Conservation (phyloP, 805 yeast species). For the Yamadazyma nakazawae region DNA sequence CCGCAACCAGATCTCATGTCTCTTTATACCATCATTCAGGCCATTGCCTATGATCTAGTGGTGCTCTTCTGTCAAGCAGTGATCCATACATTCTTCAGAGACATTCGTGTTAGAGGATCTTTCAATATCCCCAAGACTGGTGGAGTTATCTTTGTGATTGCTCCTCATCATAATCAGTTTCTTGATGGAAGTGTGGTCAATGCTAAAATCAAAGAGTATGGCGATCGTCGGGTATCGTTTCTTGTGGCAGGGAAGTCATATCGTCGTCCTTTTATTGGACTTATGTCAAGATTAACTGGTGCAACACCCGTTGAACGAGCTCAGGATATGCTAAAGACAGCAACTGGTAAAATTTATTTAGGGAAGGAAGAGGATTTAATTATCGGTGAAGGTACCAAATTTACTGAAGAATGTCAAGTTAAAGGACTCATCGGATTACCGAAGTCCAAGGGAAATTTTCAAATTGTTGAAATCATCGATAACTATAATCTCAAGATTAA, state of each 20-base stretch:
- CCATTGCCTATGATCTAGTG: conserved; percentile 22
- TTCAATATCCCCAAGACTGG: conserved; percentile 37
- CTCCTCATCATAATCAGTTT: conserved; percentile 44
- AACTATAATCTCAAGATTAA: conserved; percentile 10
- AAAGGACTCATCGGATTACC: conserved; percentile 39
- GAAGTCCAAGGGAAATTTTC: conserved; percentile 32
- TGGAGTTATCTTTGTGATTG: conserved; percentile 39
- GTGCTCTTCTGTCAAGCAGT: conserved; percentile 32
- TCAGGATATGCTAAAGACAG: conserved; percentile 33
- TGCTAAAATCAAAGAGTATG: conserved; percentile 29
- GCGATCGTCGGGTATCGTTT: conserved; percentile 32
- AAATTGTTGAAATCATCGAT: conserved; percentile 18
- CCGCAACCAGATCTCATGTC: neutral
- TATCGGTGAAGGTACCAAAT: conserved; percentile 34
- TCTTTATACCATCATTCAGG: neutral
- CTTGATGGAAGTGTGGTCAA: conserved; percentile 39
- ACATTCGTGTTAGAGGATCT: conserved; percentile 35
- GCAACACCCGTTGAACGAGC: conserved; percentile 44
- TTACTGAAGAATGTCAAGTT: conserved; percentile 29
- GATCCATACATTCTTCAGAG: conserved; percentile 40
- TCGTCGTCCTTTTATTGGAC: conserved; percentile 29
- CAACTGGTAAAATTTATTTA: conserved; percentile 27
- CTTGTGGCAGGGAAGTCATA: conserved; percentile 38
- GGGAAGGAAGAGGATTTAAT: conserved; percentile 16
- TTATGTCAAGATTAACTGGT: conserved; percentile 28